A percentile compares a stretch with the other conserved stretches of the same genome.
These are phyloP conservation scores for Penicillium lagena DNA, from an alignment of 495 filamentous ascomycete genomes.

Conservation along the genomic window DNA sequence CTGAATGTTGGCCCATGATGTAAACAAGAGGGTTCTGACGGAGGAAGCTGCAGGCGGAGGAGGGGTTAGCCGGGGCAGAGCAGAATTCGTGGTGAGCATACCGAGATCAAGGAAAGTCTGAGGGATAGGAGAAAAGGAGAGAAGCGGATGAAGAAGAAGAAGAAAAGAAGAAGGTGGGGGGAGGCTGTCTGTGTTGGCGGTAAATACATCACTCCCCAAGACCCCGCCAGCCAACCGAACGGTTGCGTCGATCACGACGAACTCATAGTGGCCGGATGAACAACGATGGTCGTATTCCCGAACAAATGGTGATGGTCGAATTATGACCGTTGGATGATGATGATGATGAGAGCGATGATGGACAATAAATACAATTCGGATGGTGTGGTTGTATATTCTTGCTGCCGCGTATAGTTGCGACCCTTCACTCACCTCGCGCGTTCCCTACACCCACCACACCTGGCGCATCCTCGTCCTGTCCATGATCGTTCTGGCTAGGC, in stretches of 20 bases:
- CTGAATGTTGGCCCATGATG: constrained; percentile 36
- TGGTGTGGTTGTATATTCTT: no score
- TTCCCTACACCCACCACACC: no score
- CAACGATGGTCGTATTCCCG: no score
- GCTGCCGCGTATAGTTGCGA: no score
- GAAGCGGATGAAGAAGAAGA: constrained; percentile 15
- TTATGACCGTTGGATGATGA: no score
- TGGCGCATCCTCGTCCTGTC: no score
- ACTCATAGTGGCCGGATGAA: no score
- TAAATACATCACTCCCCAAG: constrained; percentile 10
- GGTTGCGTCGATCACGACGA: constrained; percentile 2
- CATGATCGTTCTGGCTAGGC: no score
- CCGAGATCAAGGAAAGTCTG: not conserved
- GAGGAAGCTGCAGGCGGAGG: constrained; percentile 8
- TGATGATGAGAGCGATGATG: no score
- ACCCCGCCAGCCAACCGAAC: constrained; percentile 9
- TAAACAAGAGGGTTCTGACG: constrained; percentile 6
- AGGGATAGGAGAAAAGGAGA: constrained; percentile 6
- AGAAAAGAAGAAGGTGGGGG: constrained; percentile 22
- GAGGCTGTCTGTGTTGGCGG: constrained; percentile 19
- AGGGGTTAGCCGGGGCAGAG: constrained; percentile 22
- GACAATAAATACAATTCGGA: no score
- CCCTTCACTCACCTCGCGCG: no score
- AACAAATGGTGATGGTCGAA: no score
- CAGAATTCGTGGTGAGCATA: not conserved